Base-by-base conservation (phyloP, 148 eudicot genomes). In the Suaeda aralocaspica region DNA sequence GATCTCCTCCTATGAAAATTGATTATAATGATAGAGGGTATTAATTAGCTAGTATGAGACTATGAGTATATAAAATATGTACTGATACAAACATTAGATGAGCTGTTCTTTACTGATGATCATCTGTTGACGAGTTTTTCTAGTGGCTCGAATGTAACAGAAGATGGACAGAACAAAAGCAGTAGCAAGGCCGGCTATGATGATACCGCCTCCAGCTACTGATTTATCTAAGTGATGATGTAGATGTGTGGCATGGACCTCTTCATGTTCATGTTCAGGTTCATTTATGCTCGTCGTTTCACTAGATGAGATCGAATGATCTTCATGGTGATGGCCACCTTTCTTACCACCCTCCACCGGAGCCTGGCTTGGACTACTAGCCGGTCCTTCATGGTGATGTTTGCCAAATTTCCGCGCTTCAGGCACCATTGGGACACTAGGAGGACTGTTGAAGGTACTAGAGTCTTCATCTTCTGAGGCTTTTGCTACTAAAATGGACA, bases 141-240 rank as follows among this genome's bases (percentile, higher is more conserved):
- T 68, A 39, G 62, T 68, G 33, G 72, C 72, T 21, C 72, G 49
- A 25, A 68, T 68, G 16, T 68, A 68, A 2, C 72, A 68, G 4
- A 53, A 25, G 25, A 68, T 68, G 11, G 72, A 44, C 49, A 55
- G 6, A 2, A 68, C 49, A 33, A 55, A 68, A 39, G 48, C 60
- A 15, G 62, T 36, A 7, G 50, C 72, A 22, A 68, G 36, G 51
- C 72, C 49, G 24, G 30, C 72, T 36, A 68, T 26, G 16, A 68
- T 68, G 9, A 68, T 30, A 0, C 62, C 72, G 34, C 72, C 72
- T 2, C 62, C 62, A 0, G 72, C 72, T 6, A 68, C 48, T 6
- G 72, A 68, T 28, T 55, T 55, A 55, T 68, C 72, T 9, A 56
- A 3, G 9, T 26, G 49, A 55, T 53, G 72, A 15, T 68, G 62